These are phyloP conservation scores for Heimioporus sp. DNA, from an alignment of 768 basidiomycete species.

Conservation along the genomic window DNA sequence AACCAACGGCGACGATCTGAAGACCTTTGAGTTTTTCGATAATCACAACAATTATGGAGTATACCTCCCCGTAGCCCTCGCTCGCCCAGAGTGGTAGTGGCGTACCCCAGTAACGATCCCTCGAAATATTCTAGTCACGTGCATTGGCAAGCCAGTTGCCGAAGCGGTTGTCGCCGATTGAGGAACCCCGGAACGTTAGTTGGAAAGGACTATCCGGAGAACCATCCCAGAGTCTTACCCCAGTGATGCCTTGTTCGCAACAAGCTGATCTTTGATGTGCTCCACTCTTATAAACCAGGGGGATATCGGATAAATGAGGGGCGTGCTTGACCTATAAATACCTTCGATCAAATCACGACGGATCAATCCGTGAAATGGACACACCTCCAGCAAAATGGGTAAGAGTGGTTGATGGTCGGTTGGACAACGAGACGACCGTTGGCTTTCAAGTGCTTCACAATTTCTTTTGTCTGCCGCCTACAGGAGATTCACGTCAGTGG, in stretches of 20 bases:
- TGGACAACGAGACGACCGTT: conserved; percentile 88
- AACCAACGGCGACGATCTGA: conserved; percentile 82
- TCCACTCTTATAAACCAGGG: conserved; percentile 94
- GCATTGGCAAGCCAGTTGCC: conserved; percentile 98
- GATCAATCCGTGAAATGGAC: not conserved
- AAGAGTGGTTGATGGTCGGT: conserved; percentile 83
- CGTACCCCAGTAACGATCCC: conserved; percentile 99
- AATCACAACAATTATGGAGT: not conserved
- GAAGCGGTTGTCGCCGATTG: conserved; percentile 88
- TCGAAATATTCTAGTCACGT: conserved; percentile 99
- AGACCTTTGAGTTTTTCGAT: not conserved
- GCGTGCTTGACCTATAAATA: conserved; percentile 77
- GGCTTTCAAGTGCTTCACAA: conserved; percentile 86
- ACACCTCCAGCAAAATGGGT: conserved; percentile 97
- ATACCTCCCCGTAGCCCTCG: conserved; percentile 84
- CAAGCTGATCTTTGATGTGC: conserved; percentile 80
- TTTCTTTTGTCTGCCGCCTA: conserved; percentile 94
- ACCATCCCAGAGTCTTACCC: conserved; percentile 52
- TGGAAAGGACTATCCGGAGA: not conserved
- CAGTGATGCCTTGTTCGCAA: conserved; percentile 80
- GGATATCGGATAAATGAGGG: conserved; percentile 93
- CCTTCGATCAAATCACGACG: not conserved
- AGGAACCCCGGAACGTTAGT: conserved; percentile 70
- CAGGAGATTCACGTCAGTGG: not conserved
- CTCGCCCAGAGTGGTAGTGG: conserved; percentile 96